Evolutionary conservation across 192 early-diverging fungal genomes (phyloP).

Genomic region (Gigaspora rosea): DNA sequence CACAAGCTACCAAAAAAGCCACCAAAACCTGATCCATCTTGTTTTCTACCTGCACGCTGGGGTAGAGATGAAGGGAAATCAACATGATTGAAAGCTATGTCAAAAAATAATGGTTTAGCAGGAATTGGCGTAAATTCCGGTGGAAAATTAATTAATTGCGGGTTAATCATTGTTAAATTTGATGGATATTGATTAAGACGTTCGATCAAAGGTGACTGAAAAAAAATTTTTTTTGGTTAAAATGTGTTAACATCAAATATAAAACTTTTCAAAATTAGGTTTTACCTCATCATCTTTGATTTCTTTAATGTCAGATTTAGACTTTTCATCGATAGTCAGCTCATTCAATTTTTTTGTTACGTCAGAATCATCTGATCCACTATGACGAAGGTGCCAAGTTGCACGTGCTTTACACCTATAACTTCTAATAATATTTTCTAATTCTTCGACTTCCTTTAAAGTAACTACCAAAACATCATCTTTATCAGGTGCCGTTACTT

Average conservation of each 20-base stretch:
- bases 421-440: constrained; percentile 51
- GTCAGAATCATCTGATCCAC: constrained; percentile 38
- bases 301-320: not conserved
- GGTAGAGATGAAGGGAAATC: constrained; percentile 51
- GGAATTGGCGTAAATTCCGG: constrained; percentile 64
- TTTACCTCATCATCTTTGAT: not conserved
- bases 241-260: not conserved
- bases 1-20: constrained; percentile 14
- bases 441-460: constrained; percentile 38
- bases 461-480: constrained; percentile 48
- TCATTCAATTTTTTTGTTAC: constrained; percentile 41
- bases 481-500: constrained; percentile 30
- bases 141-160: constrained; percentile 68
- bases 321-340: constrained; percentile 34
- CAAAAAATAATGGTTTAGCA: constrained; percentile 79
- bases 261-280: not conserved
- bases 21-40: not conserved
- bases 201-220: constrained; percentile 52
- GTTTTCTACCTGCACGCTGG: constrained; percentile 23
- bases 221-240: constrained; percentile 12
- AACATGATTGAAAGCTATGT: constrained; percentile 71
- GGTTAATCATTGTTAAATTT: constrained; percentile 38
- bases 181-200: constrained; percentile 58
- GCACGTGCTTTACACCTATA: constrained; percentile 59
- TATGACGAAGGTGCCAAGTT: constrained; percentile 50